These are phyloP conservation scores for Penicillium bialowiezense DNA, from an alignment of 495 filamentous ascomycete genomes.

Conservation along the genomic window DNA sequence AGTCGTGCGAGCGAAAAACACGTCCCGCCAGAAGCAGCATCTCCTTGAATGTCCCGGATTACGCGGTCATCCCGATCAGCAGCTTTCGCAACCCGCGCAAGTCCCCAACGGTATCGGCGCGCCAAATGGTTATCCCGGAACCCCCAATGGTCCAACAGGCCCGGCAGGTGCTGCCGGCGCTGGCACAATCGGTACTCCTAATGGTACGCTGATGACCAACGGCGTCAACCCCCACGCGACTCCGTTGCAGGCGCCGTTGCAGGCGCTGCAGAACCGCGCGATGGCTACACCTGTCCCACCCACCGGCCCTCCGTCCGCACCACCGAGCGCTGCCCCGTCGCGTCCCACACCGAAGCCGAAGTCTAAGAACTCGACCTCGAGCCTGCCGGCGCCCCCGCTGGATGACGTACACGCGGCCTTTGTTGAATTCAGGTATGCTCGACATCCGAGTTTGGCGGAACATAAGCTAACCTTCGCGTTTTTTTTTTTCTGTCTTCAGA, in stretches of 20 bases:
- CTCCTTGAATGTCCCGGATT: constrained; percentile 54
- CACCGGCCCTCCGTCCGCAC: constrained; percentile 26
- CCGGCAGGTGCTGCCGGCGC: constrained; percentile 33
- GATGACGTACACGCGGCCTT: constrained; percentile 56
- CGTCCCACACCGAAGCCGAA: constrained; percentile 46
- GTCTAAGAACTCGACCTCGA: constrained; percentile 35
- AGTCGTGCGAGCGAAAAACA: constrained; percentile 57
- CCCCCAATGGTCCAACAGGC: constrained; percentile 40
- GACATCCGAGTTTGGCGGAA: no score
- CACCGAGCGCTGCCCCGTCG: constrained; percentile 28
- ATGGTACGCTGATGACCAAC: constrained; percentile 44
- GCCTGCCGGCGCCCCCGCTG: constrained; percentile 43
- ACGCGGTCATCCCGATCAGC: constrained; percentile 44
- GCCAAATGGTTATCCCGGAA: constrained; percentile 45
- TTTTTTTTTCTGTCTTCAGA: constrained; percentile 50
- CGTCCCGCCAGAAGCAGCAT: constrained; percentile 56
- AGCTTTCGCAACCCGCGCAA: constrained; percentile 39
- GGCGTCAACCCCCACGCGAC: constrained; percentile 46
- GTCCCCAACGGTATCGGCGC: constrained; percentile 43
- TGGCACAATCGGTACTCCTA: constrained; percentile 37
- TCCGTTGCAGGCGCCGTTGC: constrained; percentile 43
- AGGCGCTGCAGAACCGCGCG: constrained; percentile 36
- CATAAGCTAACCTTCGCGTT: no score
- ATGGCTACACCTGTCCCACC: constrained; percentile 38
- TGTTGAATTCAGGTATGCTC: no score